Conservation (phyloP, 257 asterid genomes). For the Ilex asprella region DNA sequence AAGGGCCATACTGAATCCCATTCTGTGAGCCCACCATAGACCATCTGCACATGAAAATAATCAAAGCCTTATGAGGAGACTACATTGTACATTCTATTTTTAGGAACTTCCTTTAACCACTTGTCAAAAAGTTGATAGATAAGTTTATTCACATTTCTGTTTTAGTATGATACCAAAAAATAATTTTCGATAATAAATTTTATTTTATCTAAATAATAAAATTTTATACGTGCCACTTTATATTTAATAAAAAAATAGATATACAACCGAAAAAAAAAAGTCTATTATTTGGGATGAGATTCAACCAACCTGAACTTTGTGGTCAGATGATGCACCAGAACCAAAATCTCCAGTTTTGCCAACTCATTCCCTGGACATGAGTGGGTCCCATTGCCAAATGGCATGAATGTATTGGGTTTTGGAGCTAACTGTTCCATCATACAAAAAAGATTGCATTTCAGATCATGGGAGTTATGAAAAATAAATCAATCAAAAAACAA, state of each 20-base stretch:
- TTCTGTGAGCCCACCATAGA: conserved; percentile 76
- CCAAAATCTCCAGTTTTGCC: conserved; percentile 87
- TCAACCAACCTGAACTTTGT: conserved; percentile 77
- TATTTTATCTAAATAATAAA: too few relatives aligned
- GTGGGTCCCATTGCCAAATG: conserved; percentile 94
- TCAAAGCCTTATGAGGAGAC: conserved; percentile 16
- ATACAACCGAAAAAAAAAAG: too few relatives aligned
- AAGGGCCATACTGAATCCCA: conserved; percentile 95
- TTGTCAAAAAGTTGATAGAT: not conserved
- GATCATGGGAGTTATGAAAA: conserved; percentile 3
- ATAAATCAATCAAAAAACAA: too few relatives aligned
- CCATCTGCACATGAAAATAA: conserved; percentile 54
- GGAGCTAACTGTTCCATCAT: conserved; percentile 49
- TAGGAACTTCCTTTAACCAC: not conserved
- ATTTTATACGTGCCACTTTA: too few relatives aligned
- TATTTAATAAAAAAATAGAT: too few relatives aligned
- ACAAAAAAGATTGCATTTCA: not conserved
- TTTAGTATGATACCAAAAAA: too few relatives aligned
- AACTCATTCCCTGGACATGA: conserved; percentile 94
- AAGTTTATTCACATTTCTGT: too few relatives aligned
- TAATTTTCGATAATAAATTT: too few relatives aligned
- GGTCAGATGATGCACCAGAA: conserved; percentile 81
- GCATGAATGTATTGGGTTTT: conserved; percentile 88
- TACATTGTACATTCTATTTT: not conserved
- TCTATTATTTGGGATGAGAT: not conserved